Base-by-base conservation (phyloP, 2,329 filamentous ascomycete genomes). In the Microthyrium microscopicum region DNA sequence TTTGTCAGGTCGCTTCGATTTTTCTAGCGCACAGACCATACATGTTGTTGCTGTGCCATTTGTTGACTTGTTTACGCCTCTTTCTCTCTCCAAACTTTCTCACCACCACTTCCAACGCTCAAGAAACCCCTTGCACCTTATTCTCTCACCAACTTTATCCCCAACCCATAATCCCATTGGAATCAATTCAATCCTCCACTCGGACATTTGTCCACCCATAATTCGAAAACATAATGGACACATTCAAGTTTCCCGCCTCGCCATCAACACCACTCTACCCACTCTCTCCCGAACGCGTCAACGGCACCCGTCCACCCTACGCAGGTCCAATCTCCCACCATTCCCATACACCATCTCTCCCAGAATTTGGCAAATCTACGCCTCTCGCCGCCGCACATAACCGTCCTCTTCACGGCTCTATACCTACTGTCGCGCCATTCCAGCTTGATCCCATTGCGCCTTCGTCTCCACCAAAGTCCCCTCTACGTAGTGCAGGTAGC, bases 211-310 rank as follows among this genome's bases (percentile, higher is more conserved):
- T n/a, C n/a, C n/a, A n/a, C n/a, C n/a, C n/a, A n/a, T n/a, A n/a
- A n/a, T n/a, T n/a, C n/a, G n/a, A n/a, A n/a, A n/a, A n/a, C n/a
- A n/a, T n/a, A n/a, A n/a, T n/a, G n/a, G n/a, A n/a, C n/a, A n/a
- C n/a, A n/a, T n/a, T 20, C 9, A 36, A 31, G 17, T 64, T 62
- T 43, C 57, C 62, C 39, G 64, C 63, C 45, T 68, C 69, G 40
- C 61, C 68, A 25, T 63, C 61, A 39, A 62, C 62, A 41, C 68
- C 75, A 33, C 60, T 79, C 31, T 68, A 71, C 41, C 58, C 65
- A 22, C 58, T 68, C 33, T 74, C 75, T 15, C 71, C 73, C 7
- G 73, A 77, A 44, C 72, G 73, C 46, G 62, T 68, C 38, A 76
- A 77, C 35, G 48, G 52, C 41, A 51, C 46, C 29, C 52, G 50